These are phyloP conservation scores for Populus deltoides DNA, from an alignment of 345 rosid genomes.

Conservation along the genomic window DNA sequence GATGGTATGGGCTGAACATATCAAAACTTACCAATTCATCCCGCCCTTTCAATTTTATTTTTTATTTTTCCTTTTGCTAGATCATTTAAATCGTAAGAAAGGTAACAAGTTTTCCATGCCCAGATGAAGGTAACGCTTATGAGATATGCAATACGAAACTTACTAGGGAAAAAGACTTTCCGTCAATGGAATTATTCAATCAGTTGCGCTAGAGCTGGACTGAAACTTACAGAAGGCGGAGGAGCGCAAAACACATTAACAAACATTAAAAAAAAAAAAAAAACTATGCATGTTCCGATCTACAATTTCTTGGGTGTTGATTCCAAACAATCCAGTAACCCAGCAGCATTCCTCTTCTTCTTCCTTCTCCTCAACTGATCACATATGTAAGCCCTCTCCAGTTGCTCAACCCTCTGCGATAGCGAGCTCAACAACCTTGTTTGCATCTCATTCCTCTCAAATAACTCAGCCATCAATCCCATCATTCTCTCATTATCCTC, in stretches of 20 bases:
- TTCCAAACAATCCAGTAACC: conserved; percentile 4
- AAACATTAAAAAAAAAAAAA: not conserved
- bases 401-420: conserved; percentile 49
- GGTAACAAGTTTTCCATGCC: no score
- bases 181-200: no score
- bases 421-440: conserved; percentile 36
- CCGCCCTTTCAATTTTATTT: no score
- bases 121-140: no score
- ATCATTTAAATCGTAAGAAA: no score
- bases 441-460: conserved; percentile 53
- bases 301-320: not conserved
- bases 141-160: no score
- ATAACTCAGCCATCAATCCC: conserved; percentile 43
- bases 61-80: no score
- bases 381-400: conserved; percentile 52
- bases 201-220: no score
- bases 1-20: no score
- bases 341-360: conserved; percentile 33
- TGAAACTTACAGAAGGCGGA: no score
- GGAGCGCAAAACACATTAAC: not conserved
- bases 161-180: no score
- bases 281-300: not conserved
- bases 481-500: conserved; percentile 64
- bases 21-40: no score
- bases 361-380: conserved; percentile 39